Conservation (phyloP, 176 grass and related monocot species). For the Luzula sylvatica region DNA sequence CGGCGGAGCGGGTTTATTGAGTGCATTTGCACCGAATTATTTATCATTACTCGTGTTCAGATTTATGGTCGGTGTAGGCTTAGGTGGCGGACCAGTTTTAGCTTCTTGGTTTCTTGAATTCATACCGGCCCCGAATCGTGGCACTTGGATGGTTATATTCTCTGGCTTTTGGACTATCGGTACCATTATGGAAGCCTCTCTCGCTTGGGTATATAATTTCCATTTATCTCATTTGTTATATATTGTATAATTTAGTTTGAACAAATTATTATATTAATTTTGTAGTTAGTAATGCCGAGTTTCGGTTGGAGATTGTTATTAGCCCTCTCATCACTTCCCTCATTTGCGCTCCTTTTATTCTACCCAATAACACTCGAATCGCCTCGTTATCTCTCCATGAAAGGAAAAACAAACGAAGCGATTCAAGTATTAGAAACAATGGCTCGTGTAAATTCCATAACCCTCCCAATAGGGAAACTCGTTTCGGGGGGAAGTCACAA, state of each 20-base stretch:
- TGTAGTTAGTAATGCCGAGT: conserved; percentile 68
- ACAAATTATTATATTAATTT: conserved; percentile 17
- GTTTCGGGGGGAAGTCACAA: conserved; percentile 24
- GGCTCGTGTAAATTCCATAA: conserved; percentile 51
- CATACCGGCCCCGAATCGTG: conserved; percentile 77
- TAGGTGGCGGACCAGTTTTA: conserved; percentile 76
- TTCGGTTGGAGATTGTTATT: conserved; percentile 95
- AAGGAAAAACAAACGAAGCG: conserved; percentile 59
- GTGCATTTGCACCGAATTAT: conserved; percentile 87
- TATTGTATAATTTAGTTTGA: background rate
- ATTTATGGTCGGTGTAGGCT: conserved; percentile 83
- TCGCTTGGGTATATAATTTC: conserved; percentile 98
- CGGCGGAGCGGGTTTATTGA: conserved; percentile 70
- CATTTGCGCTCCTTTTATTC: conserved; percentile 75
- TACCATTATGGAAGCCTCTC: conserved; percentile 94
- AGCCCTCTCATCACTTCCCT: conserved; percentile 71
- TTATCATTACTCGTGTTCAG: conserved; percentile 62
- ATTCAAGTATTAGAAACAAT: conserved; percentile 68
- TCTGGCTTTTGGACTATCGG: conserved; percentile 76
- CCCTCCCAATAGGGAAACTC: conserved; percentile 55
- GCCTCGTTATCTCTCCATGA: conserved; percentile 87
- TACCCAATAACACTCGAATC: conserved; percentile 73
- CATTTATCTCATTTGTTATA: conserved; percentile 8
- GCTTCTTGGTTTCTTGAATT: conserved; percentile 96
- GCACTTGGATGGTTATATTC: conserved; percentile 90